phyloP scores from a whole-genome alignment of 257 asterid genomes.

The Solanum gandarillasii region DNA sequence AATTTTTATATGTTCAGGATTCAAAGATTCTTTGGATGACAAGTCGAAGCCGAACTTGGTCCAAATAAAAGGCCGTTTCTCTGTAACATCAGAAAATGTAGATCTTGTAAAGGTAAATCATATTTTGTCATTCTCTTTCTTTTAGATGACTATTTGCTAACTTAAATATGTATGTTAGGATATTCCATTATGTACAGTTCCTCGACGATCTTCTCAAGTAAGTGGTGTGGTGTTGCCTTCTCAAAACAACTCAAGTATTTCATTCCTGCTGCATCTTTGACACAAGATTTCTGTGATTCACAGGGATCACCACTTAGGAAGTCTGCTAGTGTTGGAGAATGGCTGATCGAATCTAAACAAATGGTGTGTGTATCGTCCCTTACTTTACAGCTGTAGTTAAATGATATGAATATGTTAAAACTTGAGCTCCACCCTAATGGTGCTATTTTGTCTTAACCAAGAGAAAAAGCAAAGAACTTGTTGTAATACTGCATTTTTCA shows the following conservation, averaged over 20 bases:
- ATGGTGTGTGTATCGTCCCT: conserved; percentile 40
- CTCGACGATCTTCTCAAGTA: conserved; percentile 76
- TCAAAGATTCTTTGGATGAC: conserved; percentile 78
- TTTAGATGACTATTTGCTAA: conserved; percentile 25
- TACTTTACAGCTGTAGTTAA: conserved; percentile 2
- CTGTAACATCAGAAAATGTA: conserved; percentile 96
- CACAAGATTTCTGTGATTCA: conserved; percentile 15
- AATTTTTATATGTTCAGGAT: conserved; percentile 30
- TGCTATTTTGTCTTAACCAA: neutral
- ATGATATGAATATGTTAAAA: conserved; percentile 1
- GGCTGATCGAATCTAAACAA: conserved; percentile 74
- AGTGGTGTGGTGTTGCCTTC: conserved; percentile 15
- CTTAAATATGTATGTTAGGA: conserved; percentile 53
- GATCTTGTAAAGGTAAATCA: conserved; percentile 86
- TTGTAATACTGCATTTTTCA: neutral
- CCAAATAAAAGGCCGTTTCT: conserved; percentile 96
- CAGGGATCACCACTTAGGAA: conserved; percentile 88
- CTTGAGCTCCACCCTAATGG: neutral
- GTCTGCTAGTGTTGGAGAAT: conserved; percentile 91
- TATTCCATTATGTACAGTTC: conserved; percentile 59
- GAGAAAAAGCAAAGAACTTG: neutral
- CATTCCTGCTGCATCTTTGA: conserved; percentile 13
- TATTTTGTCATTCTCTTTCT: conserved; percentile 1
- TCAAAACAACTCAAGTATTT: conserved; percentile 9
- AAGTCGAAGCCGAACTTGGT: conserved; percentile 80